These are phyloP conservation scores for Pseudogymnoascus sp. DNA, from an alignment of 2,329 filamentous ascomycete species.

Conservation along the genomic window DNA sequence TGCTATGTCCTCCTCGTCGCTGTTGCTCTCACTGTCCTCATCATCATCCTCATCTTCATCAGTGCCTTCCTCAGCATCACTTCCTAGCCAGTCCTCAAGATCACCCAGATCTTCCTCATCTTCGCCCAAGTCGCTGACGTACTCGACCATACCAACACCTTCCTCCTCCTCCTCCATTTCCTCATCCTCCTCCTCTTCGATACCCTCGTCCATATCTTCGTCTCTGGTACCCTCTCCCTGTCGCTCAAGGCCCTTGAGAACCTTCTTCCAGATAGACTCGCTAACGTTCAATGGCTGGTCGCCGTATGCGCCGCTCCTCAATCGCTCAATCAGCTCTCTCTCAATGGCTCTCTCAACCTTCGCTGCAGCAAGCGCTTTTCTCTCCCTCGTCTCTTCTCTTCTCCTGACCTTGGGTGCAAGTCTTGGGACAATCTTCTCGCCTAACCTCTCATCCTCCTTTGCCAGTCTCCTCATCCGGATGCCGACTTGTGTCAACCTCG, in stretches of 20 bases:
- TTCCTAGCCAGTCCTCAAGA: constrained; percentile 88
- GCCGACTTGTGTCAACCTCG: constrained; percentile 81
- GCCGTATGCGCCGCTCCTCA: constrained; percentile 88
- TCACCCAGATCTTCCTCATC: constrained; percentile 71
- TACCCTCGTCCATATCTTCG: constrained; percentile 80
- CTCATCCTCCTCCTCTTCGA: constrained; percentile 68
- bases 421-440: constrained; percentile 80
- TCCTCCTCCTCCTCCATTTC: constrained; percentile 60
- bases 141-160: constrained; percentile 72
- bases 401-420: constrained; percentile 82
- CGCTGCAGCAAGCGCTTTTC: constrained; percentile 71
- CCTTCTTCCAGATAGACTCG: constrained; percentile 94
- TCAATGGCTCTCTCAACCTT: constrained; percentile 96
- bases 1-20: constrained; percentile 41
- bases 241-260: constrained; percentile 80
- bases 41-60: constrained; percentile 45
- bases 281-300: constrained; percentile 92
- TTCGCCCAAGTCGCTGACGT: constrained; percentile 84
- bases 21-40: constrained; percentile 42
- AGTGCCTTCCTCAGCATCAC: constrained; percentile 40
- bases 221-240: constrained; percentile 76
- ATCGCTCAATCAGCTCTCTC: constrained; percentile 81
- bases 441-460: constrained; percentile 80
- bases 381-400: constrained; percentile 65
- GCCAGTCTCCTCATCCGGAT: constrained; percentile 73